Evolutionary conservation across 768 basidiomycete species (phyloP), one percentile per base, ranked within the genome.

Genomic region (Boletus pseudopeckii): DNA sequence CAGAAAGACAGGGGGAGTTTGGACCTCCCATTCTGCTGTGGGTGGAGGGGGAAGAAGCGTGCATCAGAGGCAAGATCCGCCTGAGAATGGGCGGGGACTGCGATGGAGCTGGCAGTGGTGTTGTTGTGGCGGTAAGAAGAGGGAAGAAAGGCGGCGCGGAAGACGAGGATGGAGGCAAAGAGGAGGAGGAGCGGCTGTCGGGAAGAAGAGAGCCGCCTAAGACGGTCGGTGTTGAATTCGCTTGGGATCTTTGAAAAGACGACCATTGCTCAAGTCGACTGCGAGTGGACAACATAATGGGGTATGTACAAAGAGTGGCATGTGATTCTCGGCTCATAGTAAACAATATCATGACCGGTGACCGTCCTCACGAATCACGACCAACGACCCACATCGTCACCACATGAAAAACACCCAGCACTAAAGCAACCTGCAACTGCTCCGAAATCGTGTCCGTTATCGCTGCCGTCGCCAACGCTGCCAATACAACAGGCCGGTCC

Each of bases 1-100:
- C 91, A 69, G 65, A 91, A 93, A 0, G 79, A 71, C 44, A 76
- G 72, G 64, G 92, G 85, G 37, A 91, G 82, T 49, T 85, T 88
- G 4, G 71, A 58, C 46, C 73, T 52, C 30, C 24, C 52, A 7
- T 43, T 53, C 39, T 22, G 45, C 0, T 75, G 63, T 0, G 79
- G 69, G 4, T 85, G 73, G 5, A 78, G 80, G 0, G 86, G 86
- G 61, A 94, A 94, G 62, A 78, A 74, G 13, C 69, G 71, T 4
- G 77, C 78, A 62, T 91, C 82, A 1, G 72, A 63, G 0, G 66
- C 69, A 57, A 90, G 79, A 34, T 80, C 72, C 13, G 75, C 68
- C 7, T 70, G 64, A 84, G 87, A 6, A 89, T 83, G 2, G 86
- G 75, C n/a, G 90, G 69, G 5, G 77, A 82, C 64, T 82, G 82